phyloP scores from a whole-genome alignment of 1,284 basidiomycete species.

The Jaminaea rosea region DNA sequence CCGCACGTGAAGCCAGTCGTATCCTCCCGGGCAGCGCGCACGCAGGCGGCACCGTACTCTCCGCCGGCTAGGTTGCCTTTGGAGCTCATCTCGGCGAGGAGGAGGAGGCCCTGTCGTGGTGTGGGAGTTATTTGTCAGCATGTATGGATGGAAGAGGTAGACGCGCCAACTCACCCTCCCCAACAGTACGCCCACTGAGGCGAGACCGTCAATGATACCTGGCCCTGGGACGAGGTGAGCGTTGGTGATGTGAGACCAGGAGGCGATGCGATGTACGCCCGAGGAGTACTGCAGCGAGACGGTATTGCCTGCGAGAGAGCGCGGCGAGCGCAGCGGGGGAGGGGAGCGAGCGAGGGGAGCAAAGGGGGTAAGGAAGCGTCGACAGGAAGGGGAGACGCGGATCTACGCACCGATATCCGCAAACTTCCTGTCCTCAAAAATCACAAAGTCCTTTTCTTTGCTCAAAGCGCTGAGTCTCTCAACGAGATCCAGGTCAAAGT shows the following conservation, averaged over 20 bases:
- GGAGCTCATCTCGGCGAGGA: constrained; percentile 95
- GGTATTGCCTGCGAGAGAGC: constrained; percentile 67
- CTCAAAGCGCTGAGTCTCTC: constrained; percentile 64
- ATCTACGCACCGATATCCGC: constrained; percentile 79
- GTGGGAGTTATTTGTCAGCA: too few relatives aligned
- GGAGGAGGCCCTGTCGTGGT: constrained; percentile 74
- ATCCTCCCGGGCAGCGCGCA: constrained; percentile 51
- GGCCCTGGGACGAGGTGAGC: constrained; percentile 88
- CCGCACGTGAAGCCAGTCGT: constrained; percentile 36
- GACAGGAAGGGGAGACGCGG: background rate
- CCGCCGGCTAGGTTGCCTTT: constrained; percentile 76
- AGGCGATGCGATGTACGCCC: constrained; percentile 85
- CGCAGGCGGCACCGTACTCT: constrained; percentile 72
- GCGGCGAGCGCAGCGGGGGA: background rate
- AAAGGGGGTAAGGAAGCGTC: too few relatives aligned
- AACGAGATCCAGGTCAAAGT: constrained; percentile 53
- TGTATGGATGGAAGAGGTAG: too few relatives aligned
- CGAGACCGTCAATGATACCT: constrained; percentile 78
- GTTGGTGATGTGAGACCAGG: constrained; percentile 95
- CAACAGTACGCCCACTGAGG: constrained; percentile 72
- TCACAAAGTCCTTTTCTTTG: constrained; percentile 79
- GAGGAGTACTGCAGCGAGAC: constrained; percentile 88
- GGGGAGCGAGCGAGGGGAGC: background rate
- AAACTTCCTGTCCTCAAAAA: constrained; percentile 98
- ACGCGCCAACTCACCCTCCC: too few relatives aligned